phyloP scores from a whole-genome alignment of 2,329 filamentous ascomycete genomes.

The Neopestalotiopsis sp. region DNA sequence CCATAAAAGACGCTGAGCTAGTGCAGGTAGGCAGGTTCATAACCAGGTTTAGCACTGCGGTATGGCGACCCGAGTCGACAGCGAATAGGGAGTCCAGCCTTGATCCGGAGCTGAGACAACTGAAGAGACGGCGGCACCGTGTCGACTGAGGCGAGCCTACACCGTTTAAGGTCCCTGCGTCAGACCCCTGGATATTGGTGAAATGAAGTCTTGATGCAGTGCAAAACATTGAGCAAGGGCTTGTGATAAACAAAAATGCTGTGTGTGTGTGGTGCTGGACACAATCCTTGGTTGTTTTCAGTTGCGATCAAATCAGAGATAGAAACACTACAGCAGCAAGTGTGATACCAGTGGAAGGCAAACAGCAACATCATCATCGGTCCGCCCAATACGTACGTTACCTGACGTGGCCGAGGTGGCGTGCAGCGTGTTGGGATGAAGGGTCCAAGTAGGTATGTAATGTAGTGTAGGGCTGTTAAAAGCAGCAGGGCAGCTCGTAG shows the following conservation, averaged over 20 bases:
- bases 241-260: not conserved
- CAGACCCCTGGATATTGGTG: not conserved
- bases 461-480: constrained; percentile 2
- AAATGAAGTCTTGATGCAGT: not conserved
- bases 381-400: not conserved
- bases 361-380: not conserved
- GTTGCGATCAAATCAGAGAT: not conserved
- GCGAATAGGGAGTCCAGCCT: constrained; percentile 8
- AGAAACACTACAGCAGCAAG: not conserved
- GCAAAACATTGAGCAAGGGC: not conserved
- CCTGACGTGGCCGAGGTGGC: not conserved
- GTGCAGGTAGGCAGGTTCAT: not conserved
- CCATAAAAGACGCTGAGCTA: not conserved
- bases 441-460: not conserved
- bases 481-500: constrained; percentile 1
- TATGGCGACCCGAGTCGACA: not conserved
- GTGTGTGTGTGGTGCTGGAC: not conserved
- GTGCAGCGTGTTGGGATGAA: not conserved
- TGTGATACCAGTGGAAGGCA: not conserved
- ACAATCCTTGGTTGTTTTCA: not conserved
- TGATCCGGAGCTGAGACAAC: constrained; percentile 5
- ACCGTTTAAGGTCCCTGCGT: constrained; percentile 1
- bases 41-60: not conserved
- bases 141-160: not conserved
- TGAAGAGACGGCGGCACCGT: not conserved